Base-by-base conservation (phyloP, 129 eudicot genomes). In the Flaveria linearis region DNA sequence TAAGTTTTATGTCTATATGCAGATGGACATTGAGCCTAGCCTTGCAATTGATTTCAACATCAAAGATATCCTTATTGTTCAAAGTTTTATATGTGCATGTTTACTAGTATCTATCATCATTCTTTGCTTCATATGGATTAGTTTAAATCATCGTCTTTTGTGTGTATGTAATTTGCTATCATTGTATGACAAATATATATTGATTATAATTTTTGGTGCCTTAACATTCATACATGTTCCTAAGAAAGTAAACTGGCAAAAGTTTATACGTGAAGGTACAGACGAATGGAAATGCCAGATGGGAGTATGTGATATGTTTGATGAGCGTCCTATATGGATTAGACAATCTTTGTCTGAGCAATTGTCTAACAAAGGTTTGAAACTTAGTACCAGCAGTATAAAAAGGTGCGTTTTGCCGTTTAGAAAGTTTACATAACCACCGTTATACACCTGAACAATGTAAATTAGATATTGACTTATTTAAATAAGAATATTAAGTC, bases 251-350 rank as follows among this genome's bases (percentile, higher is more conserved):
- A 71, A 82, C 30, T 94, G 98, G 98, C 88, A 94, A 74, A 78
- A 83, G 36, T 78, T 82, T 82, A 83, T 94, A 81, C 86, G 85
- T 18, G 46, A 81, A 75, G 82, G 82, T 47, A 85, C 96, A 47
- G 86, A 91, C 28, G 93, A 82, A 69, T 91, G 96, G 93, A 74
- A 80, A 42, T 84, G 81, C 88, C 97, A 88, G 73, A 89, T 65
- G 85, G 87, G 87, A 46, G 90, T 94, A 47, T 94, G 88, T 77
- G 78, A 90, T 42, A 64, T 87, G 87, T 91, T 94, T 81, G 91
- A 94, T 8, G 93, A 94, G 79, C 92, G 87, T n/a, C 91, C 97
- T 60, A 72, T 94, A 84, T 91, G 98, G 98, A 80, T 85, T 53
- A 88, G 83, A 81, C 49, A 81, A 28, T 87, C 96, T 56, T 62